A percentile compares a stretch with the other conserved stretches of the same genome.
phyloP scores from a whole-genome alignment of 2,329 filamentous ascomycete genomes.

The Metarhizium humberi region DNA sequence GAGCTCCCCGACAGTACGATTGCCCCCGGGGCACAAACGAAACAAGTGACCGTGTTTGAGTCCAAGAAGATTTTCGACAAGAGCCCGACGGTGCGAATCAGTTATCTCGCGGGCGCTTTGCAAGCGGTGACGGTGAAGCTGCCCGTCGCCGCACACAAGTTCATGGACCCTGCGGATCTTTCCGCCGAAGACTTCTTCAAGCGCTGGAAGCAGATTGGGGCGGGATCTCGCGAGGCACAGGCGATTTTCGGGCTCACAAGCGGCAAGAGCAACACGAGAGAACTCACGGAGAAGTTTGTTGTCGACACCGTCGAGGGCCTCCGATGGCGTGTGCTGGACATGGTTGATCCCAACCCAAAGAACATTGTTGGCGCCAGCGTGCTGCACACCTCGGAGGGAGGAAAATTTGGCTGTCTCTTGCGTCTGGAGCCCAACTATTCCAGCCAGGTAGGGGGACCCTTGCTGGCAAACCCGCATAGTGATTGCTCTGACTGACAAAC shows the following conservation, averaged over 20 bases:
- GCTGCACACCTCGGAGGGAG: conserved; percentile 68
- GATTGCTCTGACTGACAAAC: conserved; percentile 2
- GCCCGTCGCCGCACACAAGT: conserved; percentile 84
- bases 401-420: conserved; percentile 91
- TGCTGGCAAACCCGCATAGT: background rate
- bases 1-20: conserved; percentile 79
- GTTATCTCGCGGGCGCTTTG: conserved; percentile 85
- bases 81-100: conserved; percentile 84
- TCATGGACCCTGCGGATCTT: conserved; percentile 88
- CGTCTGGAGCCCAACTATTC: conserved; percentile 89
- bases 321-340: conserved; percentile 76
- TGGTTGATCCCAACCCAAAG: conserved; percentile 84
- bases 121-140: conserved; percentile 89
- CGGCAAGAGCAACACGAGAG: conserved; percentile 40
- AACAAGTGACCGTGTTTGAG: conserved; percentile 94
- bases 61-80: conserved; percentile 72
- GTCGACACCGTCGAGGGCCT: conserved; percentile 71
- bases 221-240: conserved; percentile 77
- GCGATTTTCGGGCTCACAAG: conserved; percentile 63
- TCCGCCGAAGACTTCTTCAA: conserved; percentile 95
- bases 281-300: conserved; percentile 64
- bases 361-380: conserved; percentile 92
- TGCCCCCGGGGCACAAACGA: conserved; percentile 64
- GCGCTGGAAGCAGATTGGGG: conserved; percentile 97
- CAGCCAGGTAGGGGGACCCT: conserved; percentile 60